Evolutionary conservation across 495 filamentous ascomycete species (phyloP), one percentile per base, ranked within the genome.

Genomic region (Staphylotrichum longicolle): DNA sequence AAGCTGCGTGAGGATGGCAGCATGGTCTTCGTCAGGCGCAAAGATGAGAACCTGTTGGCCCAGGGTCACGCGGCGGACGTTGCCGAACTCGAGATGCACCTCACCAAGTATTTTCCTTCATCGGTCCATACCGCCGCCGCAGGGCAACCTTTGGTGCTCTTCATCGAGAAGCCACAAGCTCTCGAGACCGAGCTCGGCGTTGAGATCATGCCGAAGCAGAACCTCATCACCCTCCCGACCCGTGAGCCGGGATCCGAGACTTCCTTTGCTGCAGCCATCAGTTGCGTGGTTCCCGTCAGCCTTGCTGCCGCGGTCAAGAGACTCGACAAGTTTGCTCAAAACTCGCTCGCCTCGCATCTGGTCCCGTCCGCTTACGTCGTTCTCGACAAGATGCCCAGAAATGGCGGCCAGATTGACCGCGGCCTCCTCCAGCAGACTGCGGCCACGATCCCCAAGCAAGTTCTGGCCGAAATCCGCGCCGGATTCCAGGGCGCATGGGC

Each of bases 11-110:
- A 81, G 41, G 80, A 63, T 12, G 81, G 83, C 7, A 73, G 74
- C 6, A 57, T 86, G 40, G 77, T 75, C 44, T 84, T 82, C 63
- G 64, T 86, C 5, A 61, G 64, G 1, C 64, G 59, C 14, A 70
- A 62, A 33, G 61, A 69, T 42, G 60, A 57, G 2, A 62, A 67
- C 46, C 6, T 71, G 44, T 71, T 66, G 55, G 55, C 49, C 66
- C 63, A 72, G 8, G 71, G 72, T 0, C 71, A 75, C 5, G 44
- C 71, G 0, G 63, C 67, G 15, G 71, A 72, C 41, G 46, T 74
- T 30, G 63, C 64, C 20, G 82, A 86, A 61, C 79, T 86, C 41
- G 83, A 85, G 61, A 76, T 81, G 58, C 78, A 82, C 27, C 73
- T 86, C 53, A 2, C 5, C 7, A 57, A 7, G 1, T 63, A 59